Percentiles rank a stretch among this genome's conserved stretches.
Conservation (phyloP, 129 eudicot species). For the Flaveria trinervia region DNA sequence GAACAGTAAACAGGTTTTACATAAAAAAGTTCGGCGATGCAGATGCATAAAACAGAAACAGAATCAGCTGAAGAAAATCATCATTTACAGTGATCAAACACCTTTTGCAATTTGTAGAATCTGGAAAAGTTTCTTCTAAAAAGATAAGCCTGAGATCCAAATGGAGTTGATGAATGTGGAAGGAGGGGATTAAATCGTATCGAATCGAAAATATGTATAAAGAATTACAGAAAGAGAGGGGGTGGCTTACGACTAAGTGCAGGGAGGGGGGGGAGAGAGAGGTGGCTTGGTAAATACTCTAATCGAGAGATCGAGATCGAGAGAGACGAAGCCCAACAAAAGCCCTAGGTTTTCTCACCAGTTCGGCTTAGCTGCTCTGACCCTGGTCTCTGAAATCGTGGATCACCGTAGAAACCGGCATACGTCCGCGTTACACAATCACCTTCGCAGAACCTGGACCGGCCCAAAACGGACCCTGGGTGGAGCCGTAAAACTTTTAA, state of each 20-base stretch:
- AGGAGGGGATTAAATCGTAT: slow-evolving; percentile 13
- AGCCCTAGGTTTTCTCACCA: slow-evolving; percentile 38
- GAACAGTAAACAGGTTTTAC: neutral
- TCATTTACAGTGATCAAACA: slow-evolving; percentile 30
- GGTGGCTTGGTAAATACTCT: slow-evolving; percentile 34
- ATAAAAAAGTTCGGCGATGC: slow-evolving; percentile 21
- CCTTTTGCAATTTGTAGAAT: slow-evolving; percentile 15
- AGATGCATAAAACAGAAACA: slow-evolving; percentile 8
- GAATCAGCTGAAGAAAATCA: slow-evolving; percentile 21
- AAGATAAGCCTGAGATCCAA: slow-evolving; percentile 38
- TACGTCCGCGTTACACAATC: neutral
- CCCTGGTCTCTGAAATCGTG: slow-evolving; percentile 23
- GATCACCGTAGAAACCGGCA: slow-evolving; percentile 27
- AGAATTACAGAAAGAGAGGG: slow-evolving; percentile 9
- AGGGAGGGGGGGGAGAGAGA: neutral
- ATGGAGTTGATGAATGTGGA: slow-evolving; percentile 24
- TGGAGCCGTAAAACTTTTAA: too few species aligned
- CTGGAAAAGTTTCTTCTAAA: neutral
- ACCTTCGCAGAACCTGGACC: slow-evolving; percentile 25
- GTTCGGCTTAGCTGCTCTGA: slow-evolving; percentile 8
- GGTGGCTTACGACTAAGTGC: slow-evolving; percentile 33
- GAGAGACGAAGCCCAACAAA: slow-evolving; percentile 21
- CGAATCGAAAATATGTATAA: slow-evolving; percentile 14
- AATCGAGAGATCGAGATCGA: slow-evolving; percentile 3
- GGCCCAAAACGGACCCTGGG: slow-evolving; percentile 22